phyloP scores from a whole-genome alignment of 805 yeast species.

The Starmerella vaccinii region DNA sequence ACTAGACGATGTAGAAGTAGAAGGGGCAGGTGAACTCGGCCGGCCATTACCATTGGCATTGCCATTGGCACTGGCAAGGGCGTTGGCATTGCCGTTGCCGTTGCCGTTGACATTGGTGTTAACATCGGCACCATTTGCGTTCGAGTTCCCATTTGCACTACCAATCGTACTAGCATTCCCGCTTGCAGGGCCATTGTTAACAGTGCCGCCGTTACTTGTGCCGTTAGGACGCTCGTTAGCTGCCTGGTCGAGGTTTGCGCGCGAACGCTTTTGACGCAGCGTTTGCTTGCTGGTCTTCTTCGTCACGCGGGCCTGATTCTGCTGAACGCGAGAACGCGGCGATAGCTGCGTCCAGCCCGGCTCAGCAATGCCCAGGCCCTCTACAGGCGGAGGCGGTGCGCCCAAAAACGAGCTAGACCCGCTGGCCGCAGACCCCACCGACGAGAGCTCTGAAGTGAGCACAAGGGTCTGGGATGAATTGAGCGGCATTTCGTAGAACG shows the following conservation, averaged over 20 bases:
- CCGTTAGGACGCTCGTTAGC: not conserved
- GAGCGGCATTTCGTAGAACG: conserved; percentile 13
- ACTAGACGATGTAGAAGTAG: not conserved
- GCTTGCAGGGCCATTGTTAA: too few relatives aligned
- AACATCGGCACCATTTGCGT: not conserved
- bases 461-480: conserved; percentile 6
- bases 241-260: conserved; percentile 9
- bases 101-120: not conserved
- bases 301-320: conserved; percentile 15
- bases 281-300: conserved; percentile 19
- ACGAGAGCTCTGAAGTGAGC: conserved; percentile 16
- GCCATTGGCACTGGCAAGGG: not conserved
- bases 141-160: too few relatives aligned
- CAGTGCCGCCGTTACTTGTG: too few relatives aligned
- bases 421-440: conserved; percentile 15
- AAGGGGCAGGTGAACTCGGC: not conserved
- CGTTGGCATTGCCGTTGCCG: not conserved
- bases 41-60: not conserved
- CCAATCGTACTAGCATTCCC: not conserved
- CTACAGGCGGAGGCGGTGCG: conserved; percentile 8
- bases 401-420: not conserved
- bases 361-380: conserved; percentile 22
- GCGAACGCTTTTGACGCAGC: conserved; percentile 14
- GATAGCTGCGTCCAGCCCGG: conserved; percentile 12
- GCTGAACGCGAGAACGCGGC: conserved; percentile 10